Conservation (phyloP, 2,329 filamentous ascomycete species). For the Pseudogymnoascus sp. region DNA sequence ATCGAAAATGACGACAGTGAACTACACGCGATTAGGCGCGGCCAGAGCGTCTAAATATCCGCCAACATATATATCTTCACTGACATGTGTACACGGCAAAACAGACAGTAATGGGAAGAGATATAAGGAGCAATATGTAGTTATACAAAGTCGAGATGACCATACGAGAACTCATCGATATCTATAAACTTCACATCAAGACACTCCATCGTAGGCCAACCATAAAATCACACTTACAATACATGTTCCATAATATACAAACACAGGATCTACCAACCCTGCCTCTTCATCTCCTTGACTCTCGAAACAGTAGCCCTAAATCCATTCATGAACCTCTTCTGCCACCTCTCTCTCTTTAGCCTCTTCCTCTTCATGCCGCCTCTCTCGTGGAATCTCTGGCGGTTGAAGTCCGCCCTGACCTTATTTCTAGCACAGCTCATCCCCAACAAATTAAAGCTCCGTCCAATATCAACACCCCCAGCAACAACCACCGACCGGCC, state of each 20-base stretch:
- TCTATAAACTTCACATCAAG: neutral
- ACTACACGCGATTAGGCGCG: neutral
- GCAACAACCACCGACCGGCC: conserved; percentile 21
- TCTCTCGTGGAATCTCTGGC: conserved; percentile 67
- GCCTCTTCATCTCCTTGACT: conserved; percentile 62
- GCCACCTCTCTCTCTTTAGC: conserved; percentile 61
- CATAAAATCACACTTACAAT: conserved; percentile 3
- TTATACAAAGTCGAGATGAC: neutral
- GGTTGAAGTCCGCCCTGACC: conserved; percentile 46
- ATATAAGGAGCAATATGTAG: neutral
- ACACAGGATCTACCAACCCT: conserved; percentile 59
- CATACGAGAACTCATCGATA: neutral
- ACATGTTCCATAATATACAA: conserved; percentile 11
- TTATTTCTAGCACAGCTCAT: conserved; percentile 45
- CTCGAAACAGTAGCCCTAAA: conserved; percentile 58
- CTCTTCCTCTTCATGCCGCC: conserved; percentile 72
- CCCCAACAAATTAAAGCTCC: conserved; percentile 31
- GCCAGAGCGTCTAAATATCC: neutral
- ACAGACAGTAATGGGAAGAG: neutral
- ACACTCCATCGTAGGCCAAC: neutral
- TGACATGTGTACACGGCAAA: neutral
- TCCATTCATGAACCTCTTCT: conserved; percentile 57
- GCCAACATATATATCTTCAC: neutral
- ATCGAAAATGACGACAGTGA: neutral
- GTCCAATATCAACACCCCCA: conserved; percentile 20